Conservation (phyloP, 1,284 basidiomycete species). For the Apiotrichum brassicae region DNA sequence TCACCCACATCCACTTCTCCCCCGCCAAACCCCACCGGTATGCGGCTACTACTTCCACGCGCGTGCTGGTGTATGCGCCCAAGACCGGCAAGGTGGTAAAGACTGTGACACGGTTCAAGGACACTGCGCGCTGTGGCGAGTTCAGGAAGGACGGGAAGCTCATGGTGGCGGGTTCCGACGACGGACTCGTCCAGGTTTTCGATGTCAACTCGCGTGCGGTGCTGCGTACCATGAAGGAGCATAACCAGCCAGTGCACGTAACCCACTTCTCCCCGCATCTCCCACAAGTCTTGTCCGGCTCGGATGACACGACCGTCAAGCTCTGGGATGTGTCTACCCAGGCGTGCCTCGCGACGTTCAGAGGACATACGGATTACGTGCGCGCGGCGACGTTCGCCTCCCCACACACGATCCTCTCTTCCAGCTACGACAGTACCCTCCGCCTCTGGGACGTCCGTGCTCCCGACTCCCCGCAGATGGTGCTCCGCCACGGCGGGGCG, state of each 20-base stretch:
- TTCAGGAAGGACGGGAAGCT: constrained; percentile 91
- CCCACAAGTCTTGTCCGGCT: constrained; percentile 85
- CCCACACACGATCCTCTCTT: constrained; percentile 79
- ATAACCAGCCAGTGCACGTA: constrained; percentile 93
- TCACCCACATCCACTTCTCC: constrained; percentile 86
- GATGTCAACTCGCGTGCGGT: constrained; percentile 93
- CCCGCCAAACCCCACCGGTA: constrained; percentile 80
- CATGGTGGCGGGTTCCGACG: constrained; percentile 90
- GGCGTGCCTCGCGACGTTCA: constrained; percentile 68
- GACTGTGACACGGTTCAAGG: constrained; percentile 94
- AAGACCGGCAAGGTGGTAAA: constrained; percentile 92
- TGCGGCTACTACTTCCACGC: constrained; percentile 88
- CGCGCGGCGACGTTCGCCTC: constrained; percentile 83
- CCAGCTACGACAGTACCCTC: constrained; percentile 90
- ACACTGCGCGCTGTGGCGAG: constrained; percentile 79
- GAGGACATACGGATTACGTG: constrained; percentile 88
- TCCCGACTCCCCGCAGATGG: constrained; percentile 54
- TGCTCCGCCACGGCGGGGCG: constrained; percentile 60
- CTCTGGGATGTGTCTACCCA: constrained; percentile 96
- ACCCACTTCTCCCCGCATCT: constrained; percentile 80
- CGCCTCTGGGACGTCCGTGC: constrained; percentile 77
- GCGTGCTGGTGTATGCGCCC: constrained; percentile 93
- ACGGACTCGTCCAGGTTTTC: constrained; percentile 91
- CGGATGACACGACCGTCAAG: constrained; percentile 89
- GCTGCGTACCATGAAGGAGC: constrained; percentile 80